phyloP scores from a whole-genome alignment of 805 yeast genomes.

The Middelhovenomyces tepae region DNA sequence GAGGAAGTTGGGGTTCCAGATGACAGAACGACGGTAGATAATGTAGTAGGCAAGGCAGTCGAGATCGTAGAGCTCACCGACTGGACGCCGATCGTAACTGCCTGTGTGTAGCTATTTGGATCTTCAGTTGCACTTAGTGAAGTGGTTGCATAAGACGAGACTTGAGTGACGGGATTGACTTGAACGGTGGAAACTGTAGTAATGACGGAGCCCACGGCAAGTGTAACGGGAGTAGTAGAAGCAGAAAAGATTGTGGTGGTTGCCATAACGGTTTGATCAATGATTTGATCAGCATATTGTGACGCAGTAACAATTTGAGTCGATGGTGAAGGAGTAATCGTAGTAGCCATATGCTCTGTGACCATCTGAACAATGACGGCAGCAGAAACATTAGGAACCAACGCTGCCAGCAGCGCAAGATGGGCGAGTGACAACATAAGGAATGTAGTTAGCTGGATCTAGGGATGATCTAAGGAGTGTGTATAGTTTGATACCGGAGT shows the following conservation, averaged over 20 bases:
- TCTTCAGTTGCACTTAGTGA: conserved; percentile 23
- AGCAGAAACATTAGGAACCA: not conserved
- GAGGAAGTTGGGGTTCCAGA: not conserved
- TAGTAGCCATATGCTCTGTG: not conserved
- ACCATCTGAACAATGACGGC: not conserved
- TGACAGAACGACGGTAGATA: not conserved
- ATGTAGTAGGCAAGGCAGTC: conserved; percentile 4
- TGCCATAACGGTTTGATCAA: conserved; percentile 18
- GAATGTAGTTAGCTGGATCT: not conserved
- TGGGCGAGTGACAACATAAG: not conserved
- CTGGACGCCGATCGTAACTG: not conserved
- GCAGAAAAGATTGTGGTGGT: conserved; percentile 24
- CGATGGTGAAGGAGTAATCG: not conserved
- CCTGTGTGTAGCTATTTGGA: conserved; percentile 14
- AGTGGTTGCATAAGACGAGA: conserved; percentile 23
- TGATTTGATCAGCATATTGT: not conserved
- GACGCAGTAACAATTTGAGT: not conserved
- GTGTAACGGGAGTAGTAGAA: conserved; percentile 24
- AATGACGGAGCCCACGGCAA: conserved; percentile 24
- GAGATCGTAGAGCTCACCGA: conserved; percentile 1
- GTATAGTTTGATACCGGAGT: not conserved
- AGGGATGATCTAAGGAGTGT: not conserved
- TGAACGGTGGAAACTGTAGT: conserved; percentile 25
- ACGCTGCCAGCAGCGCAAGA: not conserved
- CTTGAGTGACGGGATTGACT: conserved; percentile 27